Evolutionary conservation across 176 grass and related monocot genomes (phyloP).

Genomic region (Oryza brachyantha): DNA sequence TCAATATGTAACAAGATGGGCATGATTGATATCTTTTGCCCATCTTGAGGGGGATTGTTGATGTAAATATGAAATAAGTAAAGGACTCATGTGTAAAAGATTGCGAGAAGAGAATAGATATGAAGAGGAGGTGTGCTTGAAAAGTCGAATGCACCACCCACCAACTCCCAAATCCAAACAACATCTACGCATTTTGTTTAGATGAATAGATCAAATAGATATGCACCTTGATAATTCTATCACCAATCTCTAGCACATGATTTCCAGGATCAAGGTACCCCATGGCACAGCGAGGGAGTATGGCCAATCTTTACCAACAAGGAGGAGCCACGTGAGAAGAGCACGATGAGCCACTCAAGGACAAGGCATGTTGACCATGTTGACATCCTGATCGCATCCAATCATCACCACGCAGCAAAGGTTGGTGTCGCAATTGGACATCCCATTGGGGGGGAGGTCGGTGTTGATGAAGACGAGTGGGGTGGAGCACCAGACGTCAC

Average conservation of each 20-base stretch:
- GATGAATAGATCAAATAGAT: neutral
- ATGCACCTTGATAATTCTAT: constrained; percentile 12
- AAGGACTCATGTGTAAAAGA: no score
- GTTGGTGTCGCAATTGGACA: neutral
- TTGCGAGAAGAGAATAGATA: no score
- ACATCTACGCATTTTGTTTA: neutral
- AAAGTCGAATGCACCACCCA: no score
- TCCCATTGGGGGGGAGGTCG: no score
- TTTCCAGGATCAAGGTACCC: neutral
- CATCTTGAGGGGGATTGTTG: no score
- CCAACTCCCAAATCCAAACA: no score
- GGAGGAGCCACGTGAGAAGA: neutral
- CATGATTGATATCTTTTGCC: no score
- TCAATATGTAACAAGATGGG: no score
- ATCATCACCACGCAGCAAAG: constrained; percentile 19
- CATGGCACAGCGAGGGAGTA: neutral
- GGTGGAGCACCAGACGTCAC: no score
- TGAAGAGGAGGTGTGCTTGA: no score
- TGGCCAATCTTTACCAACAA: neutral
- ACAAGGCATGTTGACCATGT: neutral
- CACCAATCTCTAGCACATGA: neutral
- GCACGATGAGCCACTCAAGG: constrained; percentile 12
- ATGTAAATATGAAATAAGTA: no score
- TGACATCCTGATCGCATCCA: neutral
- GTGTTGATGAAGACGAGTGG: no score